A percentile compares a stretch with the other conserved stretches of the same genome.
These are phyloP conservation scores for Leccinum uliginosum DNA, from an alignment of 768 basidiomycete species.

Conservation along the genomic window DNA sequence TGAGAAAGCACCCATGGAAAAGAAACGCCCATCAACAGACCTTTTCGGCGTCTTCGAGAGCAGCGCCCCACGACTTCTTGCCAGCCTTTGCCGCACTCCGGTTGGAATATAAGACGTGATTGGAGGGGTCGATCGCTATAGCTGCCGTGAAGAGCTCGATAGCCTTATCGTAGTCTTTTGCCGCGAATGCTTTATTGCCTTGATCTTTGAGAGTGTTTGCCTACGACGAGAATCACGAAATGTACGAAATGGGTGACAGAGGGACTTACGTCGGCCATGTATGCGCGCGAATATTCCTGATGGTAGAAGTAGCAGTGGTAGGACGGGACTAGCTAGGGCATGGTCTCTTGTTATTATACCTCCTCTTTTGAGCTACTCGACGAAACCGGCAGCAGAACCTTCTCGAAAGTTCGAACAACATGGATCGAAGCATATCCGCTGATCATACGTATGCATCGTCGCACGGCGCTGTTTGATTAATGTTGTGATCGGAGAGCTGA, in stretches of 20 bases:
- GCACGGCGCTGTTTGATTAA: background rate
- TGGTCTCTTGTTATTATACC: constrained; percentile 15
- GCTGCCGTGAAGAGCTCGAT: constrained; percentile 81
- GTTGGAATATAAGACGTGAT: constrained; percentile 91
- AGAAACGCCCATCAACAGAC: constrained; percentile 35
- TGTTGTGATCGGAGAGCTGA: background rate
- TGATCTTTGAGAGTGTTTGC: constrained; percentile 75
- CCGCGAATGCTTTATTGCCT: constrained; percentile 94
- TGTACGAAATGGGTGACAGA: background rate
- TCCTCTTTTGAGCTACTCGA: constrained; percentile 1
- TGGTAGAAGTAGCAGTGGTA: background rate
- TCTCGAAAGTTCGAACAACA: constrained; percentile 29
- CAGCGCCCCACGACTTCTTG: constrained; percentile 70
- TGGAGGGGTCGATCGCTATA: constrained; percentile 74
- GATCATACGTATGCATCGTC: background rate
- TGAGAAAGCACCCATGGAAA: background rate
- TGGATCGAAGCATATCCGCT: no score
- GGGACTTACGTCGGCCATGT: constrained; percentile 36
- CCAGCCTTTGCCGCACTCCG: constrained; percentile 89
- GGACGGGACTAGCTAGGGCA: background rate
- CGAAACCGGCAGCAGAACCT: constrained; percentile 18
- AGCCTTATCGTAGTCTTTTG: constrained; percentile 87
- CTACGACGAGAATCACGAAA: constrained; percentile 30
- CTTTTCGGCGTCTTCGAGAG: constrained; percentile 87
- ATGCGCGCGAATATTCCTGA: no score